Evolutionary conservation across 768 basidiomycete species (phyloP), one percentile per base, ranked within the genome.

Genomic region (Phylloporus sp.): DNA sequence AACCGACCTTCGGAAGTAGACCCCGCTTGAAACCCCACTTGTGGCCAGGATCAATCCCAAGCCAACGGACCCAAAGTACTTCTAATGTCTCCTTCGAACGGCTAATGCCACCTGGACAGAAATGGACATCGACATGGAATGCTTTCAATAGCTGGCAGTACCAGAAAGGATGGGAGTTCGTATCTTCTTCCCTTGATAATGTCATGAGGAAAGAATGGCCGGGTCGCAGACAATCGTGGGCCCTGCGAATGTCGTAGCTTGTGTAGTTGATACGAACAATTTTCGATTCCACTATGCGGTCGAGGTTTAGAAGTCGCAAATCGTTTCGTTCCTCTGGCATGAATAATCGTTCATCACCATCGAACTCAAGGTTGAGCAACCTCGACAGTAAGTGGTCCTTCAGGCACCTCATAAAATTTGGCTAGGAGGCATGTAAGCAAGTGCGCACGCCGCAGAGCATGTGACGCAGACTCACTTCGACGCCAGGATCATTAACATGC

Each of bases 311-410:
- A 6, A 56, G 12, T 0, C 4, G 13, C 11, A 54, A 6, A 3
- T 34, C 10, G 15, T 49, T 54, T 1, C 1, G 8, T 15, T 49
- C 9, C 4, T 26, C 39, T 6, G 28, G 18, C 0, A 28, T 42
- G 28, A 56, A 54, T 0, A 2, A 8, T 6, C 3, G 2, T 24
- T 56, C 28, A 5, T 54, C 18, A 2, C 52, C 39, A 43, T 56
- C 20, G 8, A 31, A 34, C 6, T 34, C 32, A 6, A 34, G 7
- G 12, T 16, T 7, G 7, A 34, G 32, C 12, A 34, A 16, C 12
- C 61, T 52, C 0, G 28, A 44, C 0, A 69, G 51, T 0, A 70
- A 45, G 27, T 70, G 66, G 6, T 61, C 53, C 23, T 63, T 56
- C 2, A 71, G 49, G 0, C 36, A 27, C 0, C 31, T 44, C 12